Conservation (phyloP, 108 stramenopile species). For the Epipyxis sp. region DNA sequence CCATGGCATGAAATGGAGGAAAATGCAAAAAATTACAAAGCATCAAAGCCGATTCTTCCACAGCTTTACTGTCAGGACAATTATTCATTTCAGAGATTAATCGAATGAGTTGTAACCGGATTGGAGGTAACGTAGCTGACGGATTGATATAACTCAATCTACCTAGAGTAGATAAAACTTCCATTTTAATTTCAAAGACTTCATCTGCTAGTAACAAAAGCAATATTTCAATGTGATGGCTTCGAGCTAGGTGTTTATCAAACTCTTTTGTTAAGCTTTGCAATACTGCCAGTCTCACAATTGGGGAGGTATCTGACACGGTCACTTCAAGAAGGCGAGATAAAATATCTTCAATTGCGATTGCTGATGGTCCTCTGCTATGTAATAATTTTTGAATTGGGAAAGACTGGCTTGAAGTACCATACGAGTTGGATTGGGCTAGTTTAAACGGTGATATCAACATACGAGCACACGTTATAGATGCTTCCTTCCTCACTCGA, state of each 20-base stretch:
- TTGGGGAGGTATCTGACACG: constrained; percentile 74
- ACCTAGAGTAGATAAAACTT: constrained; percentile 74
- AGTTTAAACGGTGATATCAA: neutral
- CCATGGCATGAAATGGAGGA: constrained; percentile 66
- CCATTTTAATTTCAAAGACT: constrained; percentile 67
- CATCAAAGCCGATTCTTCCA: constrained; percentile 56
- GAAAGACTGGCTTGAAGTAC: no score
- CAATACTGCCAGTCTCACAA: constrained; percentile 77
- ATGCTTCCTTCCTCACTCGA: constrained; percentile 35
- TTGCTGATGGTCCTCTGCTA: constrained; percentile 55
- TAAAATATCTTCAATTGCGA: constrained; percentile 75
- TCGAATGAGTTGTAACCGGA: constrained; percentile 33
- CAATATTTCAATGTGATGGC: constrained; percentile 70
- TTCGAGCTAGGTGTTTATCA: constrained; percentile 74
- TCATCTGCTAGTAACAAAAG: constrained; percentile 85
- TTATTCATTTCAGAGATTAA: constrained; percentile 17
- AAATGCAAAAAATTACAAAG: constrained; percentile 69
- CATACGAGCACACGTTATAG: constrained; percentile 25
- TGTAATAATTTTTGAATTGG: neutral
- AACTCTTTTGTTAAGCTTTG: constrained; percentile 73
- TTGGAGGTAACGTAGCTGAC: constrained; percentile 51
- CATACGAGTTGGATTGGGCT: no score
- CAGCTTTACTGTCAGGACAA: constrained; percentile 65
- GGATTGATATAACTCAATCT: constrained; percentile 77
- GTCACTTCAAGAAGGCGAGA: constrained; percentile 68